phyloP scores from a whole-genome alignment of 208 protist species.

The Histomonas meleagridis region DNA sequence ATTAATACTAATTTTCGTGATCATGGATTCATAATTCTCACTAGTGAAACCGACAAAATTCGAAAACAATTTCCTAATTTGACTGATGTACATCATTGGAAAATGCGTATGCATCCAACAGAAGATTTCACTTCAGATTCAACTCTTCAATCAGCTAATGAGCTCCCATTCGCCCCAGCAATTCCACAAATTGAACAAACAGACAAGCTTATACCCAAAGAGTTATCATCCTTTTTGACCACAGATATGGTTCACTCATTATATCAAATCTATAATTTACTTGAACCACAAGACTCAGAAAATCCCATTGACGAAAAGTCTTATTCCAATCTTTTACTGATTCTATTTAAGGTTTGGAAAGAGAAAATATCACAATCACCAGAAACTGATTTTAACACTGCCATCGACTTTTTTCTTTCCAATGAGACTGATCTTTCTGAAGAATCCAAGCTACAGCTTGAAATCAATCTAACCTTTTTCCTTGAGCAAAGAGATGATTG shows the following conservation, averaged over 20 bases:
- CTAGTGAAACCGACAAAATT: not conserved
- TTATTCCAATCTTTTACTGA: not conserved
- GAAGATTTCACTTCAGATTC: not conserved
- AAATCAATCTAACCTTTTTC: not conserved
- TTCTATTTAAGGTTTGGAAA: not conserved
- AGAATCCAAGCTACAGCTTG: not conserved
- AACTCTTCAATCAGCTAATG: not conserved
- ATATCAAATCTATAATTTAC: not conserved
- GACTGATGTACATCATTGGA: not conserved
- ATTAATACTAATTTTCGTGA: slow-evolving; percentile 32
- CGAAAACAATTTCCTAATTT: not conserved
- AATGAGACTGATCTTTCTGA: too few relatives aligned
- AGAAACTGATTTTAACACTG: not conserved
- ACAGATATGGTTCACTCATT: not conserved
- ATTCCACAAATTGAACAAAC: not conserved
- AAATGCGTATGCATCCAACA: not conserved
- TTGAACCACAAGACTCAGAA: not conserved
- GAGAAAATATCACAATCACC: not conserved
- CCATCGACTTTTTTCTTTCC: not conserved
- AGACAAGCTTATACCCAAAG: not conserved
- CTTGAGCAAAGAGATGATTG: not conserved
- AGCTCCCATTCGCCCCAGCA: not conserved
- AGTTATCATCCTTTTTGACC: not conserved
- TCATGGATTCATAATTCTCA: not conserved
- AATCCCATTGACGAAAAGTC: not conserved